Base-by-base conservation (phyloP, 2,329 filamentous ascomycete species). In the Chalaropsis thielavioides region DNA sequence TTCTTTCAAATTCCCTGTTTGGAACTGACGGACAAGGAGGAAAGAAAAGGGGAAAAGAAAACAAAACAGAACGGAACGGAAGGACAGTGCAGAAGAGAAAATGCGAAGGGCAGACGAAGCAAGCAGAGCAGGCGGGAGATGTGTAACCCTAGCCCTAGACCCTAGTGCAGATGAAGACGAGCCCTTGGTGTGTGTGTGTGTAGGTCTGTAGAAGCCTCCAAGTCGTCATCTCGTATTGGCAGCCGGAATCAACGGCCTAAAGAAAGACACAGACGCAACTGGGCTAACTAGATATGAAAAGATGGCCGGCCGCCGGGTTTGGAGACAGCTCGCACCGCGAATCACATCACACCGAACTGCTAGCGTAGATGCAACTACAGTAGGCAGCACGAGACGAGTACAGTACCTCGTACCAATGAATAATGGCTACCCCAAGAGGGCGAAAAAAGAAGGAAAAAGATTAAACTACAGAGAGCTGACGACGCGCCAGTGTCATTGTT, bases 1-100 rank as follows among this genome's bases (percentile, higher is more conserved):
- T 58, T 46, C 8, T 58, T 15, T 59, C 40, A 43, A 31, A 24
- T 58, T 58, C 62, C 49, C 40, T n/a, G 59, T 64, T 59, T 58
- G 54, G 27, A 31, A 38, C n/a, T n/a, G 24, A 31, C 31, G 46
- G 24, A 31, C 31, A 22, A 24, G 10, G 46, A 27, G 11, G 15
- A 38, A 19, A 6, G 31, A 31, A 31, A 24, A 5, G 46, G 27
- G 11, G 15, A 38, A 10, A 62, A 58, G 54, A 58, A 15, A 27
- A 22, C 13, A 15, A 51, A 51, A 8, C 5, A 10, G 10, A 6
- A 38, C 31, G 3, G 35, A 10, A 38, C 1, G 35, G 35, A 38
- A 38, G 6, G 31, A 31, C n/a, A n/a, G n/a, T 31, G 31, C 31
- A 31, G 31, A 31, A 31, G 31, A 31, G 17, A 43, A 43, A 43